Conservation (phyloP, 1,284 basidiomycete species). For the Moniliella sp. region DNA sequence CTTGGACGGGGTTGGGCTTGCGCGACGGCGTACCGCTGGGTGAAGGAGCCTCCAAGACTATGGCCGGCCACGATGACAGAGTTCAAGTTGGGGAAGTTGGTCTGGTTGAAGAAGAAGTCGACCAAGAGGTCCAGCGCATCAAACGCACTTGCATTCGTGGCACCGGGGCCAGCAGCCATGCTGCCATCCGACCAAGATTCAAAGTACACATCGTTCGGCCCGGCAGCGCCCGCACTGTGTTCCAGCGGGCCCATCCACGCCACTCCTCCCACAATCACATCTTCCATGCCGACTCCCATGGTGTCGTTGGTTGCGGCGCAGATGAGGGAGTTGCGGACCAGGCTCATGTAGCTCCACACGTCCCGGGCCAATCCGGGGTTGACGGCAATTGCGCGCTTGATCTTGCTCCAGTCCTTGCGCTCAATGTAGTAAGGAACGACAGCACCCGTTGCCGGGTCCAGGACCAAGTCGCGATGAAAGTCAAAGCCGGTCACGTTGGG, state of each 20-base stretch:
- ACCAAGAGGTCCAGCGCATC: slow-evolving; percentile 17
- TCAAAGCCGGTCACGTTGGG: slow-evolving; percentile 4
- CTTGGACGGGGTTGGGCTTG: too few relatives aligned
- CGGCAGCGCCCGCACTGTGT: slow-evolving; percentile 9
- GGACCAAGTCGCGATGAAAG: slow-evolving; percentile 3
- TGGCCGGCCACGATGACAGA: slow-evolving; percentile 26
- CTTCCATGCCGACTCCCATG: slow-evolving; percentile 10
- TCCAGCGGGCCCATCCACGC: slow-evolving; percentile 12
- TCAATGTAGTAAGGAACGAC: slow-evolving; percentile 1
- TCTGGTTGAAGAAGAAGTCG: slow-evolving; percentile 10
- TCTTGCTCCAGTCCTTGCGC: slow-evolving; percentile 1
- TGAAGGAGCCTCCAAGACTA: slow-evolving; percentile 17
- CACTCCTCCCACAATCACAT: slow-evolving; percentile 18
- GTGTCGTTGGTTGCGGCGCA: slow-evolving; percentile 11
- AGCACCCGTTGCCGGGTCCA: slow-evolving; percentile 1
- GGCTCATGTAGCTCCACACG: slow-evolving; percentile 21
- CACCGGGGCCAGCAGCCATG: too few relatives aligned
- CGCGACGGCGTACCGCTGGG: slow-evolving; percentile 15
- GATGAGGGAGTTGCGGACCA: slow-evolving; percentile 17
- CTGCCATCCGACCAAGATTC: too few relatives aligned
- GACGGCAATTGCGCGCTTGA: slow-evolving; percentile 17
- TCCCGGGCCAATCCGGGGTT: slow-evolving; percentile 18
- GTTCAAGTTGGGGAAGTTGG: slow-evolving; percentile 15
- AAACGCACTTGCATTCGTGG: too few relatives aligned
- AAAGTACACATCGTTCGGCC: slow-evolving; percentile 11